These are phyloP conservation scores for Mucuna pruriens DNA, from an alignment of 306 rosid species.

Conservation along the genomic window DNA sequence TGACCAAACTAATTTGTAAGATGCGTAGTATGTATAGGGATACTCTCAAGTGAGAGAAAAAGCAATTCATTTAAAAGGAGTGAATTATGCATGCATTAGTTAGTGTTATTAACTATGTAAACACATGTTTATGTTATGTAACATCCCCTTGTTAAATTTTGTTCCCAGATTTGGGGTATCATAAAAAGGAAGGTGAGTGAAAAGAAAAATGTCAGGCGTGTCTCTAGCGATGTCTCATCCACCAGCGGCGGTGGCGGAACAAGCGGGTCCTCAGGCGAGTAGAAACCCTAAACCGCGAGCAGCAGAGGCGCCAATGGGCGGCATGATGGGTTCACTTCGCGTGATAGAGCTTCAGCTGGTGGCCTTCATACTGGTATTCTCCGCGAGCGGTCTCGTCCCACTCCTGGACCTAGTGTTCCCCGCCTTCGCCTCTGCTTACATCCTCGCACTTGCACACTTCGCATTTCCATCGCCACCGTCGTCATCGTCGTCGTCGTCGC, in stretches of 20 bases:
- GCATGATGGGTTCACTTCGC: slow-evolving; percentile 81
- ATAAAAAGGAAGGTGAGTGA: not conserved
- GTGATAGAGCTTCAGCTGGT: slow-evolving; percentile 85
- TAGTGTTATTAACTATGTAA: too few relatives aligned
- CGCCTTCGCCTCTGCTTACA: slow-evolving; percentile 64
- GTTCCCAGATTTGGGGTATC: not conserved
- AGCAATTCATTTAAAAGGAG: too few relatives aligned
- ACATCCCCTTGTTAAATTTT: not conserved
- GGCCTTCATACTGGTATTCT: slow-evolving; percentile 85
- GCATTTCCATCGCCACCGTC: slow-evolving; percentile 59
- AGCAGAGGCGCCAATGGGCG: slow-evolving; percentile 10
- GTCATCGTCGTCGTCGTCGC: not conserved
- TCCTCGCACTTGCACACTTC: slow-evolving; percentile 60
- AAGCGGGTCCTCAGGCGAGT: not conserved
- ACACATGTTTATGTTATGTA: not conserved
- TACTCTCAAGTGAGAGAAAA: too few relatives aligned
- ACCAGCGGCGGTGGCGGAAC: slow-evolving; percentile 9
- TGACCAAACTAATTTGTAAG: too few relatives aligned
- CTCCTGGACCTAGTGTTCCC: slow-evolving; percentile 70
- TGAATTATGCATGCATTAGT: too few relatives aligned
- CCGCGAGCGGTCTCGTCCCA: slow-evolving; percentile 88
- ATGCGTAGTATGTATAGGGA: too few relatives aligned
- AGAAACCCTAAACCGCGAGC: slow-evolving; percentile 6
- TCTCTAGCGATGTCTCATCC: slow-evolving; percentile 59
- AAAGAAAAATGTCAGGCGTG: slow-evolving; percentile 65